These are phyloP conservation scores for Cladosporium sp. DNA, from an alignment of 2,329 filamentous ascomycete genomes.

Conservation along the genomic window DNA sequence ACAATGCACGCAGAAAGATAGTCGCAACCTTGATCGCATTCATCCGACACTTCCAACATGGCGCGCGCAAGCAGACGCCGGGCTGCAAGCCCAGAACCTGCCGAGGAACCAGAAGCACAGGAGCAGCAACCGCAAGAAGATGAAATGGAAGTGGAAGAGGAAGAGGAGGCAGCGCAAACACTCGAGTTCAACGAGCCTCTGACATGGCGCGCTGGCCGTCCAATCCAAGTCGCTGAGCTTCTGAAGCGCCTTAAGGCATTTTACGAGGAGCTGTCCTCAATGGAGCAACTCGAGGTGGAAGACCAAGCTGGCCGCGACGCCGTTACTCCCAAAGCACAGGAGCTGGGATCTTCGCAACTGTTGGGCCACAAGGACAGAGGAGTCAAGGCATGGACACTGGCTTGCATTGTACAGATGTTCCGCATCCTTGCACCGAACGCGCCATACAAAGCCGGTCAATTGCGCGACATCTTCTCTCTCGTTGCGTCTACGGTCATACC, in stretches of 20 bases:
- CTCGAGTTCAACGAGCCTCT: constrained; percentile 83
- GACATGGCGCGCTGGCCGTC: constrained; percentile 87
- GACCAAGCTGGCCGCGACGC: constrained; percentile 73
- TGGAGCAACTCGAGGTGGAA: constrained; percentile 71
- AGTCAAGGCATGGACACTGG: constrained; percentile 83
- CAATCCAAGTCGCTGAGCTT: constrained; percentile 80
- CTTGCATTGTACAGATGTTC: constrained; percentile 90
- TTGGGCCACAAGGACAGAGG: constrained; percentile 90
- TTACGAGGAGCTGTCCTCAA: constrained; percentile 75
- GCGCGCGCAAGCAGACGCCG: constrained; percentile 23
- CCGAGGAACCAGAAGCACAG: constrained; percentile 22
- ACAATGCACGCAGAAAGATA: background rate
- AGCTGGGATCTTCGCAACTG: constrained; percentile 78
- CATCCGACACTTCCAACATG: constrained; percentile 16
- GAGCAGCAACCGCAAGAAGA: constrained; percentile 26
- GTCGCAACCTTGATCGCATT: background rate
- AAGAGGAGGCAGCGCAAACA: constrained; percentile 20
- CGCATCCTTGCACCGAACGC: constrained; percentile 91
- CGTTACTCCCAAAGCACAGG: constrained; percentile 78
- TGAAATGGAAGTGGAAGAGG: constrained; percentile 26
- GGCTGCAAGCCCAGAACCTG: constrained; percentile 22
- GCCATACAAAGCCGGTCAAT: constrained; percentile 83
- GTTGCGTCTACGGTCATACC: constrained; percentile 83
- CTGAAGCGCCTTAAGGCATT: constrained; percentile 78
- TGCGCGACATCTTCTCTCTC: constrained; percentile 94